Conservation (phyloP, 371 early-diverging fungal genomes). For the Blakeslea trispora region DNA sequence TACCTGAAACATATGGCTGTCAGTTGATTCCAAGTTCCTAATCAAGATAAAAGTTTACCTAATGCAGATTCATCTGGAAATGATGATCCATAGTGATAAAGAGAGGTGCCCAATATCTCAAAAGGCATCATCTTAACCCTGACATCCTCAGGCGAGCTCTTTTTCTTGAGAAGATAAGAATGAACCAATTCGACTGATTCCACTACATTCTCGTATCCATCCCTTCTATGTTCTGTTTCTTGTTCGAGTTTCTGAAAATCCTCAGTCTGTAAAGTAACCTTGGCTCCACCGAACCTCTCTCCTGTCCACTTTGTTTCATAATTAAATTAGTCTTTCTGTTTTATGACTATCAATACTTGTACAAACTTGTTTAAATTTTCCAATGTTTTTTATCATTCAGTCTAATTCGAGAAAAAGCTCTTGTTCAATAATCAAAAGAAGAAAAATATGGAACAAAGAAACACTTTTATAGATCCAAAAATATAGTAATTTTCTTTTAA, state of each 20-base stretch:
- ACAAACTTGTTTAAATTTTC: slow-evolving; percentile 75
- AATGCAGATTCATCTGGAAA: slow-evolving; percentile 61
- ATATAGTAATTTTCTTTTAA: too few species aligned
- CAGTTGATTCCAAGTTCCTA: not conserved
- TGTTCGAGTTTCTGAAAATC: slow-evolving; percentile 45
- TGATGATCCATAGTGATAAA: slow-evolving; percentile 59
- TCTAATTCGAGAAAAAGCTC: too few species aligned
- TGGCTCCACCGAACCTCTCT: slow-evolving; percentile 51
- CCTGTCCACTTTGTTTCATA: slow-evolving; percentile 43
- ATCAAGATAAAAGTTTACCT: slow-evolving; percentile 38
- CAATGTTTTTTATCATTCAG: slow-evolving; percentile 66
- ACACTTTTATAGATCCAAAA: too few species aligned
- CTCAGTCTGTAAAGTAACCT: slow-evolving; percentile 47
- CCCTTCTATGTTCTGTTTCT: slow-evolving; percentile 35
- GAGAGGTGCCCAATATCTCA: slow-evolving; percentile 62
- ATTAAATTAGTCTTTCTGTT: not conserved
- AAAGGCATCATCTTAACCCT: slow-evolving; percentile 61
- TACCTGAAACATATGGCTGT: slow-evolving; percentile 35
- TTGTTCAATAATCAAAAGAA: too few species aligned
- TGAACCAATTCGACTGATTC: slow-evolving; percentile 28
- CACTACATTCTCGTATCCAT: slow-evolving; percentile 41
- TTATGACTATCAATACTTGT: slow-evolving; percentile 6
- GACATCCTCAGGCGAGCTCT: slow-evolving; percentile 58
- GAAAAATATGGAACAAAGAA: too few species aligned
- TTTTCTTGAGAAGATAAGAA: slow-evolving; percentile 50